Evolutionary conservation across 2,329 filamentous ascomycete genomes (phyloP).

Genomic region (Curvularia sp.): DNA sequence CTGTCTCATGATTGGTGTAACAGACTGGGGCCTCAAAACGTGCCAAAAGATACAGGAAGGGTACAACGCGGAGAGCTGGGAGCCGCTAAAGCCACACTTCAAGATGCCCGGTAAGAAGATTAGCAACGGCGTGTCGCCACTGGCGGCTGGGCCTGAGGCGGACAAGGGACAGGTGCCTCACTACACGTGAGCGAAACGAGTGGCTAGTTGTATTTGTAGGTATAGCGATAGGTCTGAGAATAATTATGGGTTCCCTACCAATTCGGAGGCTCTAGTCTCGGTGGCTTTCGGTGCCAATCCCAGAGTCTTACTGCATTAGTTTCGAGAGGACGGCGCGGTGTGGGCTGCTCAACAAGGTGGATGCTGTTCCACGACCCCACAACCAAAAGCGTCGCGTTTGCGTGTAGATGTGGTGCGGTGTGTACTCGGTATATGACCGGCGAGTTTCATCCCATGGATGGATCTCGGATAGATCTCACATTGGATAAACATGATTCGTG

Average conservation of each 20-base stretch:
- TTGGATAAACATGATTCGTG: neutral
- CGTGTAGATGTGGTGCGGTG: neutral
- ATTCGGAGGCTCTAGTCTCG: conserved; percentile 2
- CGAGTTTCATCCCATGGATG: neutral
- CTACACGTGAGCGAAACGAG: conserved; percentile 25
- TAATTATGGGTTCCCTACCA: conserved; percentile 1
- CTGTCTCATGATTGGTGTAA: conserved; percentile 73
- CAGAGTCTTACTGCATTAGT: conserved; percentile 11
- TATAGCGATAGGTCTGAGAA: neutral
- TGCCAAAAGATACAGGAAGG: conserved; percentile 74
- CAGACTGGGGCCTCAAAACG: conserved; percentile 73
- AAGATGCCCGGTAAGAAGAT: conserved; percentile 40
- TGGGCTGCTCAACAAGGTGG: conserved; percentile 13
- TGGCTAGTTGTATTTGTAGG: conserved; percentile 15
- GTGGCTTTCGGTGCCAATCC: conserved; percentile 10
- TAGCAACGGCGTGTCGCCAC: conserved; percentile 31
- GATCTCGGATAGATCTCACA: neutral
- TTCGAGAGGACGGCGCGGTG: conserved; percentile 3
- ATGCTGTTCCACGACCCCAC: conserved; percentile 15
- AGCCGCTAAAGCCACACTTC: conserved; percentile 57
- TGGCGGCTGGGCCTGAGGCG: conserved; percentile 25
- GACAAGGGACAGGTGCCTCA: conserved; percentile 37
- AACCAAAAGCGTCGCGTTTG: neutral
- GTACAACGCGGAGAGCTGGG: conserved; percentile 86
- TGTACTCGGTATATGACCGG: neutral